Conservation (phyloP, 192 early-diverging fungal genomes). For the Spinellus fusiger region DNA sequence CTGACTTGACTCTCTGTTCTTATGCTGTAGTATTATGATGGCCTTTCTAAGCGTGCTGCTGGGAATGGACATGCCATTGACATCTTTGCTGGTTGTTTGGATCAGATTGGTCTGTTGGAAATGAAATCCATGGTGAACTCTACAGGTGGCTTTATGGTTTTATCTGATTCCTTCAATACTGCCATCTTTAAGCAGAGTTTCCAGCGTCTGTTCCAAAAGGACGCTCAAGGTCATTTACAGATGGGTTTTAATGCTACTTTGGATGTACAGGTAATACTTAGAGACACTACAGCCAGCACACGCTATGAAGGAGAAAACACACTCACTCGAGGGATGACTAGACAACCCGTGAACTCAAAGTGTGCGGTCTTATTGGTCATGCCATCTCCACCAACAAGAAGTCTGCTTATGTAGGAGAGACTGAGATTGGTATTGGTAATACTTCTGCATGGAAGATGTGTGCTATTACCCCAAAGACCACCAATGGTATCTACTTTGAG, state of each 20-base stretch:
- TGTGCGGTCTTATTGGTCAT: constrained; percentile 97
- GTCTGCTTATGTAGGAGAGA: constrained; percentile 86
- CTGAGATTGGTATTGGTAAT: constrained; percentile 95
- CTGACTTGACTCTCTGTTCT: not conserved
- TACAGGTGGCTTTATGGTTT: constrained; percentile 91
- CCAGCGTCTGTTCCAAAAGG: constrained; percentile 90
- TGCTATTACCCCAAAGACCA: constrained; percentile 77
- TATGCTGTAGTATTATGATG: constrained; percentile 80
- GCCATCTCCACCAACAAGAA: constrained; percentile 90
- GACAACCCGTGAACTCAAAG: constrained; percentile 91
- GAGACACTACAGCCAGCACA: not conserved
- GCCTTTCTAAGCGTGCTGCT: constrained; percentile 77
- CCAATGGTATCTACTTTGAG: constrained; percentile 92
- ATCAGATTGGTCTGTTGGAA: constrained; percentile 95
- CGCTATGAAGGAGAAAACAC: no score
- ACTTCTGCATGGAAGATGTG: constrained; percentile 97
- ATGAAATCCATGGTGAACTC: constrained; percentile 88
- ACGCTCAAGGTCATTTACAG: constrained; percentile 77
- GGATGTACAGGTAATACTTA: constrained; percentile 77
- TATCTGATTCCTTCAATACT: constrained; percentile 94
- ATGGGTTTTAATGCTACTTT: constrained; percentile 98
- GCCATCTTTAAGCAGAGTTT: constrained; percentile 98
- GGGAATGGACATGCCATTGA: constrained; percentile 89
- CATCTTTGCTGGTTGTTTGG: constrained; percentile 96
- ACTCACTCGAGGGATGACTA: no score